A percentile compares a stretch with the other conserved stretches of the same genome.
Conservation (phyloP, 352 stramenopile genomes). For the Phytophthora chlamydospora region DNA sequence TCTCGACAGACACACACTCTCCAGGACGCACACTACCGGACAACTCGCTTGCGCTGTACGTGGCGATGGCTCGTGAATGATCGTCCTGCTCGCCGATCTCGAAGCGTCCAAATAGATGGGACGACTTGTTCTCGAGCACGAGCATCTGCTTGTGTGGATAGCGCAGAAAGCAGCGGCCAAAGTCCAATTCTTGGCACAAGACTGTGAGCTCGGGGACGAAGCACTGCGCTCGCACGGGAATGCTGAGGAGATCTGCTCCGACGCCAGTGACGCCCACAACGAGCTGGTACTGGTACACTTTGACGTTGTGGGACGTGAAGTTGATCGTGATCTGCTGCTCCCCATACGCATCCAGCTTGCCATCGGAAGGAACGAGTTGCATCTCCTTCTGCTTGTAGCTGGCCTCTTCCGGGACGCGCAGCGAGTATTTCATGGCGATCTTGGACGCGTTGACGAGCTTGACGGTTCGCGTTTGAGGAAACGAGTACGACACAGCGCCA, state of each 20-base stretch:
- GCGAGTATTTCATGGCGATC: constrained; percentile 91
- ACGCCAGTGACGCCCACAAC: constrained; percentile 92
- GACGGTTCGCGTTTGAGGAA: constrained; percentile 72
- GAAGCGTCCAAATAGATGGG: constrained; percentile 83
- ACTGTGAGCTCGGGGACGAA: constrained; percentile 82
- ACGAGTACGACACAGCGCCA: constrained; percentile 92
- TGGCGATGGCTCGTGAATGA: constrained; percentile 82
- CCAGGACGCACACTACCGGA: constrained; percentile 69
- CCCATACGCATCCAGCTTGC: constrained; percentile 82
- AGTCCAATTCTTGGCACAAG: constrained; percentile 80
- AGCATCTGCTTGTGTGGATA: constrained; percentile 92
- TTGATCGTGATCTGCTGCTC: constrained; percentile 83
- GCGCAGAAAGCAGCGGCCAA: constrained; percentile 90
- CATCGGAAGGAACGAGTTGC: constrained; percentile 72
- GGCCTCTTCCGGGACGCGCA: constrained; percentile 93
- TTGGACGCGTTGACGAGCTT: constrained; percentile 94
- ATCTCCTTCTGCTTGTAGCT: constrained; percentile 93
- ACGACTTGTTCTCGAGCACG: constrained; percentile 87
- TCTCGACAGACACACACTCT: constrained; percentile 65
- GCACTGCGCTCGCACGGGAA: constrained; percentile 91
- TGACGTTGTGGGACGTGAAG: constrained; percentile 91
- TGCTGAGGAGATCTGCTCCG: constrained; percentile 86
- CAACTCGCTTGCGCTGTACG: constrained; percentile 72
- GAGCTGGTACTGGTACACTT: constrained; percentile 92
- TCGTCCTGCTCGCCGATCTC: constrained; percentile 92